phyloP scores from a whole-genome alignment of 495 filamentous ascomycete genomes.

The Eremomyces bilateralis region DNA sequence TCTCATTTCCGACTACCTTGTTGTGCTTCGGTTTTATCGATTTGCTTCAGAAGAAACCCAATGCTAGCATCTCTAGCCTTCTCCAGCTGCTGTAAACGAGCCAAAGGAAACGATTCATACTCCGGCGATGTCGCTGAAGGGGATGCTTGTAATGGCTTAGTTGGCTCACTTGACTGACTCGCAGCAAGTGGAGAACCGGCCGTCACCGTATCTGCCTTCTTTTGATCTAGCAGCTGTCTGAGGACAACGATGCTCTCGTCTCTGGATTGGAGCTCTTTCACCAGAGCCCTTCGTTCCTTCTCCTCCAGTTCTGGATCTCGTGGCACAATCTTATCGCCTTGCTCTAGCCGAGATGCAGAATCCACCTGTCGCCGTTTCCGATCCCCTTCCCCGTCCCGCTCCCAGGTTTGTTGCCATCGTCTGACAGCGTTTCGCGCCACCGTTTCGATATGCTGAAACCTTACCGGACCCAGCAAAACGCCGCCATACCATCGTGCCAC shows the following conservation, averaged over 20 bases:
- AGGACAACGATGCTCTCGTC: slow-evolving; percentile 21
- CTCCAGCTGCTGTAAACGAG: slow-evolving; percentile 17
- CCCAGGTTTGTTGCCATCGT: slow-evolving; percentile 11
- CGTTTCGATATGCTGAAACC: slow-evolving; percentile 24
- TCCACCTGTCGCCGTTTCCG: neutral
- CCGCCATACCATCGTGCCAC: slow-evolving; percentile 29
- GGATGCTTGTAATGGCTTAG: neutral
- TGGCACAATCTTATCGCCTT: no score
- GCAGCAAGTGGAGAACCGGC: neutral
- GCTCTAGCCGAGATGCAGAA: slow-evolving; percentile 2
- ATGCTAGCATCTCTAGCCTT: slow-evolving; percentile 24
- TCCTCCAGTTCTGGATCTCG: slow-evolving; percentile 8
- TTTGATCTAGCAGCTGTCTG: slow-evolving; percentile 18
- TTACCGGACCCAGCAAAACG: slow-evolving; percentile 21
- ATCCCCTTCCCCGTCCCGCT: neutral
- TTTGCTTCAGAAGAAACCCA: slow-evolving; percentile 21
- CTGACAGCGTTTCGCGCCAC: slow-evolving; percentile 18
- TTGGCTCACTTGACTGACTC: slow-evolving; percentile 3
- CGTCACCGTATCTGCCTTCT: slow-evolving; percentile 7
- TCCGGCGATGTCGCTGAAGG: slow-evolving; percentile 11
- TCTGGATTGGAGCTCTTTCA: slow-evolving; percentile 14
- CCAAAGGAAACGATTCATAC: slow-evolving; percentile 18
- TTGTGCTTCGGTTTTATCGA: slow-evolving; percentile 21
- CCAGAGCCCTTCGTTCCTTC: slow-evolving; percentile 11
- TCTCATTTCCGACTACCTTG: no score